Evolutionary conservation across 148 eudicot species (phyloP).

Genomic region (Chenopodium formosanum): DNA sequence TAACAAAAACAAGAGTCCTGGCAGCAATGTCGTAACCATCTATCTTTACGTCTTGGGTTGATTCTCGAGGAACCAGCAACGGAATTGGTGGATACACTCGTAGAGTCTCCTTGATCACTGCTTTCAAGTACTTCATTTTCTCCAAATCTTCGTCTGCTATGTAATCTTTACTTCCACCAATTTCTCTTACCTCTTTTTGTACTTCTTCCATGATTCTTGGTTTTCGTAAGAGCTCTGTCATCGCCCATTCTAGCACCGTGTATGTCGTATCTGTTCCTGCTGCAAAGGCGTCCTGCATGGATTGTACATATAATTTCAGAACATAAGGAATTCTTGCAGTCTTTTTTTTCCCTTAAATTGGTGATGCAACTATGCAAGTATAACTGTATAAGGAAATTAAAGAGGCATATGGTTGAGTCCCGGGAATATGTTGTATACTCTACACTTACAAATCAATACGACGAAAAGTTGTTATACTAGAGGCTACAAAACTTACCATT

Average conservation of each 20-base stretch:
- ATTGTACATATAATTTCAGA: neutral
- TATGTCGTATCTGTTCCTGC: slow-evolving; percentile 28
- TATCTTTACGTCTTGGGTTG: slow-evolving; percentile 8
- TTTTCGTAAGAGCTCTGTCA: slow-evolving; percentile 29
- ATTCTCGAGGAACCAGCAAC: slow-evolving; percentile 18
- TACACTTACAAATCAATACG: too few relatives aligned
- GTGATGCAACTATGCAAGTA: too few relatives aligned
- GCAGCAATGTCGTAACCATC: slow-evolving; percentile 32
- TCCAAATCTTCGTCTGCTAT: slow-evolving; percentile 18
- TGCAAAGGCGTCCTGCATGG: slow-evolving; percentile 25
- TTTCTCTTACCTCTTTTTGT: slow-evolving; percentile 20
- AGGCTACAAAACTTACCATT: slow-evolving; percentile 14
- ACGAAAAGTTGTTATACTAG: neutral
- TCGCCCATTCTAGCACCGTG: slow-evolving; percentile 31
- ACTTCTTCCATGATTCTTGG: slow-evolving; percentile 22
- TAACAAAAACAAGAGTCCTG: slow-evolving; percentile 28
- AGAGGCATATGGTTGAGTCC: neutral
- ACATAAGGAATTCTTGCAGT: neutral
- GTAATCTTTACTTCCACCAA: slow-evolving; percentile 2
- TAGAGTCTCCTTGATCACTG: slow-evolving; percentile 30
- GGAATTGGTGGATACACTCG: slow-evolving; percentile 31
- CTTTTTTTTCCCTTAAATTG: neutral
- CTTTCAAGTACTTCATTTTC: slow-evolving; percentile 24
- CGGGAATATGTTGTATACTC: too few relatives aligned
- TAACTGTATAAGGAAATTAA: neutral